Evolutionary conservation across 768 basidiomycete genomes (phyloP).

Genomic region (Russula brevipes): DNA sequence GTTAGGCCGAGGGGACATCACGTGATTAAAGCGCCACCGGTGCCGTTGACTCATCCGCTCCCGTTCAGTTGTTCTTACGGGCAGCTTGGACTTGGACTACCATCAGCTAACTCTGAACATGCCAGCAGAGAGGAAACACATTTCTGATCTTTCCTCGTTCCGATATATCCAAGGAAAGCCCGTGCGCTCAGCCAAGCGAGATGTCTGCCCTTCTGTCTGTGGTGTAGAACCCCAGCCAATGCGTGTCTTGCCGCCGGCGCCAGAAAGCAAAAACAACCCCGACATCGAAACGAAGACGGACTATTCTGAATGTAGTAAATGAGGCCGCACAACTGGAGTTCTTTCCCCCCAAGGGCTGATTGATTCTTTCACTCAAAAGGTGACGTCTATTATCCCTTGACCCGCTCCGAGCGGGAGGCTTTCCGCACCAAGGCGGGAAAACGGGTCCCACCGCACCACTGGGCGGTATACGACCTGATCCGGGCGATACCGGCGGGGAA

Average conservation of each 20-base stretch:
- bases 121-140: constrained; percentile 12
- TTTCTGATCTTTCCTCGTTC: constrained; percentile 7
- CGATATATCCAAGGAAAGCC: constrained; percentile 5
- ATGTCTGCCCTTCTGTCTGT: neutral
- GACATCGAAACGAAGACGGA: neutral
- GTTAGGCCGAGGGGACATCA: too few species aligned
- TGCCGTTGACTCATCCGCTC: too few species aligned
- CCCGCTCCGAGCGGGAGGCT: constrained; percentile 15
- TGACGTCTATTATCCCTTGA: constrained; percentile 17
- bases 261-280: neutral
- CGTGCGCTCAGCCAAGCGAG: neutral
- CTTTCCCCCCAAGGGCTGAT: too few species aligned
- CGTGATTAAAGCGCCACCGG: too few species aligned
- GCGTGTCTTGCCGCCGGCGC: neutral
- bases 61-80: too few species aligned
- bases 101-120: neutral
- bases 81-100: too few species aligned
- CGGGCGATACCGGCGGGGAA: constrained; percentile 18
- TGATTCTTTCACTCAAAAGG: neutral
- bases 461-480: constrained; percentile 25
- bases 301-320: constrained; percentile 13
- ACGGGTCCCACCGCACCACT: constrained; percentile 25
- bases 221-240: neutral
- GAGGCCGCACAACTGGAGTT: neutral
- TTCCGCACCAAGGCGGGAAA: constrained; percentile 23